Base-by-base conservation (phyloP, 306 rosid species). In the Adenanthera pavonina region DNA sequence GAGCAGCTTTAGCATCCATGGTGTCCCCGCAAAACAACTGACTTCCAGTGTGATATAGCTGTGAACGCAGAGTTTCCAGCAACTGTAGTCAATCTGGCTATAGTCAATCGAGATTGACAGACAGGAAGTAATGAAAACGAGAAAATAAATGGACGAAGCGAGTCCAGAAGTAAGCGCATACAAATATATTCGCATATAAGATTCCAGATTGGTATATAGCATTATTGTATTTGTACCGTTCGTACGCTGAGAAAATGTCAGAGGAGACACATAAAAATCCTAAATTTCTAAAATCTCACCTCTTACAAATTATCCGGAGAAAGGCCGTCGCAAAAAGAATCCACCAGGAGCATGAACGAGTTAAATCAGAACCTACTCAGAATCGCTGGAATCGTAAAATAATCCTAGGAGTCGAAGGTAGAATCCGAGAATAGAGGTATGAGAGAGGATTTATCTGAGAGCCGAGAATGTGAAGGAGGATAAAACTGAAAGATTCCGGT, bases 1-100 rank as follows among this genome's bases (percentile, higher is more conserved):
- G 89, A 0, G 83, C 84, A 66, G 87, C 83, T 78, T 78, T 86
- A 0, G 86, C 92, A 82, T 90, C 96, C 99, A 95, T 92, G 59
- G 66, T 60, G 53, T 74, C 40, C 4, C 19, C 72, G 36, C 77
- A 72, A 34, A 78, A 47, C 44, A 40, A 14, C 51, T 41, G 36
- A 16, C 53, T 59, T 20, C 49, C 46, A 40, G 34, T 8, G 52
- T 6, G 38, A 40, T 51, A 25, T 40, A 67, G 68, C 79, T 73
- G 79, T 9, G 77, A 84, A 82, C 65, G 65, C 71, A 61, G 6
- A 41, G 51, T 19, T 76, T 56, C 11, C 25, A 38, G 47, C 69
- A 72, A 44, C n/a, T 67, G 38, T 40, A 8, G 14, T 17, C 5
- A 36, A 52, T 78, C 25, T 25, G 30, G 30, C n/a, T 67, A 67